Conservation (phyloP, 1,139 yeast species). For the Pichia cactophila region DNA sequence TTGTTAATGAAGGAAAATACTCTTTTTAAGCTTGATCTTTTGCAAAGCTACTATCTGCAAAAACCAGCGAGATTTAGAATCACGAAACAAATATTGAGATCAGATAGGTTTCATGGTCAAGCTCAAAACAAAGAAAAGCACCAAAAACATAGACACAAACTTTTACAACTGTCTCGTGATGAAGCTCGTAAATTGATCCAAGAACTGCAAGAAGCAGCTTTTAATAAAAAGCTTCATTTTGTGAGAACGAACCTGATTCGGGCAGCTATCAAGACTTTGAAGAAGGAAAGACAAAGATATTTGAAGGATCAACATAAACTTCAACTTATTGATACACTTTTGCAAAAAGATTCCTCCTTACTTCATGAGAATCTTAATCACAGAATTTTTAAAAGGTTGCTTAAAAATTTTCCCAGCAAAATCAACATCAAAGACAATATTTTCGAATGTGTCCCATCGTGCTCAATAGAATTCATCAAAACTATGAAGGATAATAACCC, state of each 20-base stretch:
- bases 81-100: conserved; percentile 43
- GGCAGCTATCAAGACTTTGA: conserved; percentile 24
- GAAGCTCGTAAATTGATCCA: conserved; percentile 40
- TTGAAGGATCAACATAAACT: conserved; percentile 1
- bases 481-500: conserved; percentile 30
- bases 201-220: conserved; percentile 39
- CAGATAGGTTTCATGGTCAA: conserved; percentile 20
- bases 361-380: conserved; percentile 9
- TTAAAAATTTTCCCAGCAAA: conserved; percentile 13
- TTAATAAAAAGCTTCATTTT: conserved; percentile 45
- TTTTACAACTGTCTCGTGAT: conserved; percentile 33
- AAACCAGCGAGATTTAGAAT: conserved; percentile 44
- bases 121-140: conserved; percentile 25
- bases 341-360: conserved; percentile 1
- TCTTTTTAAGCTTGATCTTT: conserved; percentile 45
- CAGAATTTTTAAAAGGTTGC: conserved; percentile 16
- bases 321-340: conserved; percentile 3
- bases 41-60: conserved; percentile 41
- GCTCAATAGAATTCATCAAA: conserved; percentile 25
- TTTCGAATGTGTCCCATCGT: conserved; percentile 24
- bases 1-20: conserved; percentile 14
- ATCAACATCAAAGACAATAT: conserved; percentile 9
- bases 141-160: conserved; percentile 27
- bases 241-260: conserved; percentile 30
- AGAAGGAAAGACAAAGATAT: conserved; percentile 17